Evolutionary conservation across 2,329 filamentous ascomycete genomes (phyloP).

Genomic region (Ophiostoma quercus): DNA sequence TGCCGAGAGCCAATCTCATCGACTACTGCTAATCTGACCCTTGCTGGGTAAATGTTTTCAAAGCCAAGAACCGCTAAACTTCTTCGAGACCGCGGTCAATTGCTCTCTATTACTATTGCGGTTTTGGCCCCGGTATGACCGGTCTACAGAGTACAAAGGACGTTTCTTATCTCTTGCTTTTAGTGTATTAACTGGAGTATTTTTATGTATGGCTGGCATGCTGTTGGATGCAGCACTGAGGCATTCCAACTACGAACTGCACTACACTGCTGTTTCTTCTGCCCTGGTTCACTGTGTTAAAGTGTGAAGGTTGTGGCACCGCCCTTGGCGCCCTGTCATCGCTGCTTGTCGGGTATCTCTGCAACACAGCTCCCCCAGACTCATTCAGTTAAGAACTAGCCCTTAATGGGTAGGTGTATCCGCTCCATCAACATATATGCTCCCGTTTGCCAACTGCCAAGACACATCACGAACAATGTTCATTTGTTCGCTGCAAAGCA

Average conservation of each 20-base stretch:
- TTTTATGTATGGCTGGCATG: not conserved
- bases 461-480: not conserved
- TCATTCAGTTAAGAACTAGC: not conserved
- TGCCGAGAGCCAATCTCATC: not conserved
- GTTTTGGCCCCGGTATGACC: constrained; percentile 4
- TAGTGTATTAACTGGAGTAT: not conserved
- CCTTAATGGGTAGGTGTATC: not conserved
- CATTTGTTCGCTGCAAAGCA: not conserved
- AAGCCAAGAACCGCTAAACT: not conserved
- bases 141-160: not conserved
- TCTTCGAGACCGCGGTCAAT: not conserved
- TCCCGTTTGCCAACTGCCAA: constrained; percentile 3
- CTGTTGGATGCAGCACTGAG: not conserved
- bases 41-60: not conserved
- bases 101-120: not conserved
- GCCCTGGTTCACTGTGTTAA: no score
- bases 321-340: no score
- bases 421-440: not conserved
- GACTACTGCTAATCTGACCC: not conserved
- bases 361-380: not conserved
- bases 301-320: not conserved
- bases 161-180: not conserved
- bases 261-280: no score
- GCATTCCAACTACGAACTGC: no score
- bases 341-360: not conserved